A percentile compares a stretch with the other conserved stretches of the same genome.
Evolutionary conservation across 129 eudicot genomes (phyloP).

Genomic region (Chrysanthemum seticuspe): DNA sequence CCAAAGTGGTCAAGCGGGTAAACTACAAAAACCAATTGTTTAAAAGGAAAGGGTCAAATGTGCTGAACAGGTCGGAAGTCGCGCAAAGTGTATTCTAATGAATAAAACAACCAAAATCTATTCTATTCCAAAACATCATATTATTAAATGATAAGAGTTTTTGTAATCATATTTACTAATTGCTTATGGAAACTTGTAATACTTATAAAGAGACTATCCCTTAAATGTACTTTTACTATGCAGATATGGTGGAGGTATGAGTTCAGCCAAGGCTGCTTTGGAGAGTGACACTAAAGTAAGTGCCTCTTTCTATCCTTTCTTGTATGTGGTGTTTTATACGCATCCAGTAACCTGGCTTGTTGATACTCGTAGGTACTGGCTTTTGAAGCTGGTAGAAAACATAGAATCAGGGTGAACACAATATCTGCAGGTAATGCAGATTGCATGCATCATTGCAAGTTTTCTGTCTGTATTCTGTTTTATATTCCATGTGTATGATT

Average conservation of each 20-base stretch:
- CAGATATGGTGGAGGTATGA: conserved; percentile 99
- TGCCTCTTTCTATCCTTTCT: not conserved
- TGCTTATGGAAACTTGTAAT: not conserved
- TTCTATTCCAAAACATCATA: no score
- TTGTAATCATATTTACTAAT: no score
- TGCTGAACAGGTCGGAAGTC: no score
- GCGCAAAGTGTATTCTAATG: no score
- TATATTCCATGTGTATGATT: not conserved
- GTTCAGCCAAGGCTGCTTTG: conserved; percentile 93
- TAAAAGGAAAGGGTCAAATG: no score
- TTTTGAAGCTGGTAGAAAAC: conserved; percentile 94
- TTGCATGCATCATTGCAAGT: conserved; percentile 33
- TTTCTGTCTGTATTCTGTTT: not conserved
- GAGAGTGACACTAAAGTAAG: conserved; percentile 87
- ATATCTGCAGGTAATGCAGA: conserved; percentile 54
- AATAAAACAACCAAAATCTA: no score
- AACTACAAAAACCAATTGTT: no score
- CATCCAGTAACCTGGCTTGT: conserved; percentile 4
- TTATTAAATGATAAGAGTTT: no score
- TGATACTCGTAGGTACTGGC: conserved; percentile 64
- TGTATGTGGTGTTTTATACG: not conserved
- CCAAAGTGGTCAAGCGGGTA: no score
- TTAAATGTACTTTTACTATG: conserved; percentile 10
- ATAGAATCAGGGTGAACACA: conserved; percentile 78
- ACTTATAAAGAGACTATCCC: not conserved